phyloP scores from a whole-genome alignment of 2,329 filamentous ascomycete species.

The Alternaria solani region DNA sequence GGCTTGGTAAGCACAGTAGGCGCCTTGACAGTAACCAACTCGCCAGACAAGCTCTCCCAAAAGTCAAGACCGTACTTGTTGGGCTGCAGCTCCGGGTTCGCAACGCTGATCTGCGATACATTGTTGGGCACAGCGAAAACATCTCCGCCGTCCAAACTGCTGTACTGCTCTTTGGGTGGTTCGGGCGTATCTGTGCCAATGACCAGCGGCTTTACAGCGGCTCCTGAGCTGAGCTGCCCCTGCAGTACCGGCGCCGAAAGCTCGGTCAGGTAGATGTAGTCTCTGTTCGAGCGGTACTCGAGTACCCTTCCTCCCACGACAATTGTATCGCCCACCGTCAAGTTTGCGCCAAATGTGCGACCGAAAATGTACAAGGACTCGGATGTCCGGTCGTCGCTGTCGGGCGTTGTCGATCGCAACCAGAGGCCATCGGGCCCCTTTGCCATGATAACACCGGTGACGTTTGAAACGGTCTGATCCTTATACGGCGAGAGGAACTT shows the following conservation, averaged over 20 bases:
- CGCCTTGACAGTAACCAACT: constrained; percentile 69
- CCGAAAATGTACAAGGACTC: constrained; percentile 73
- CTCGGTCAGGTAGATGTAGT: constrained; percentile 71
- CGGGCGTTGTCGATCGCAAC: constrained; percentile 67
- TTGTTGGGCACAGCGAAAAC: constrained; percentile 72
- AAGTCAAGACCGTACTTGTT: constrained; percentile 73
- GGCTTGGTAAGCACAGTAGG: constrained; percentile 67
- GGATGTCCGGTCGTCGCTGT: constrained; percentile 65
- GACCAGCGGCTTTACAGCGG: constrained; percentile 64
- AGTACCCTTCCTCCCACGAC: constrained; percentile 66
- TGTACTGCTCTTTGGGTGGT: constrained; percentile 70
- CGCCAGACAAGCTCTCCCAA: constrained; percentile 74
- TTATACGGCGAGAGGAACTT: constrained; percentile 69
- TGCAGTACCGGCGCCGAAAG: constrained; percentile 65
- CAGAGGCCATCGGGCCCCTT: constrained; percentile 69
- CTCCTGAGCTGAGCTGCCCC: constrained; percentile 62
- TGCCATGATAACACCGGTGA: constrained; percentile 71
- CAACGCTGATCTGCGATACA: constrained; percentile 62
- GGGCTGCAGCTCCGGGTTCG: constrained; percentile 69
- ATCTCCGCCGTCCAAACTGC: constrained; percentile 69
- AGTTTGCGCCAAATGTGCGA: constrained; percentile 53
- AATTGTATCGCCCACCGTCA: constrained; percentile 68
- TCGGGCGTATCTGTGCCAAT: constrained; percentile 65
- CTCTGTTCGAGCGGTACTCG: constrained; percentile 65
- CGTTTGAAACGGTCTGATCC: constrained; percentile 64